Evolutionary conservation across 1,284 basidiomycete genomes (phyloP).

Genomic region (Gomphus sp.): DNA sequence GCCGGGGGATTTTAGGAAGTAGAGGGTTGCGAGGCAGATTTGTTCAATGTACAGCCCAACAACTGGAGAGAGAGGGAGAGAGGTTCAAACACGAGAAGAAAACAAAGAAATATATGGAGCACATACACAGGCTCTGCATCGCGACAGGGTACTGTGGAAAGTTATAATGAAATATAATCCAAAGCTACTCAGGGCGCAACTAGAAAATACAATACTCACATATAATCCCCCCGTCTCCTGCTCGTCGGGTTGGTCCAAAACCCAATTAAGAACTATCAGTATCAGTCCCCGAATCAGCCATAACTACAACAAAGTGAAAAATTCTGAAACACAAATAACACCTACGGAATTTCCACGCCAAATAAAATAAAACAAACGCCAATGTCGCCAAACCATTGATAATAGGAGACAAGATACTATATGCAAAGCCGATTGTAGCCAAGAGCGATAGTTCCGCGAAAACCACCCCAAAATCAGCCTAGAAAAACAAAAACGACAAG

Average conservation of each 20-base stretch:
- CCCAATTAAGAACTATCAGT: constrained; percentile 41
- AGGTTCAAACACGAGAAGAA: background rate
- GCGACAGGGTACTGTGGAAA: constrained; percentile 71
- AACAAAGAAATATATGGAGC: background rate
- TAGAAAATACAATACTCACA: constrained; percentile 21
- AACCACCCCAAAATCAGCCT: constrained; percentile 36
- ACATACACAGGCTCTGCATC: constrained; percentile 53
- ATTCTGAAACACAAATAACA: no score
- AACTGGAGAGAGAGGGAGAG: constrained; percentile 28
- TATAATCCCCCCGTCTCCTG: constrained; percentile 35
- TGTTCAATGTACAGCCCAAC: constrained; percentile 65
- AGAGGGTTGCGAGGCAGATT: constrained; percentile 54
- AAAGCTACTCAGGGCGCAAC: constrained; percentile 17
- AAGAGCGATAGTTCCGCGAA: constrained; percentile 41
- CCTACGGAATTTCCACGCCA: constrained; percentile 57
- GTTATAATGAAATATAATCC: no score
- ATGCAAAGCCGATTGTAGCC: constrained; percentile 48
- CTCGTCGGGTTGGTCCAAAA: constrained; percentile 47
- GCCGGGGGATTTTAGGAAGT: constrained; percentile 45
- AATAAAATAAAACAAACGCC: constrained; percentile 54
- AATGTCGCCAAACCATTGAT: constrained; percentile 61
- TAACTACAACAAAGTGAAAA: background rate
- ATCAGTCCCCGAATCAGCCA: constrained; percentile 1
- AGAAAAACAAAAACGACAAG: background rate
- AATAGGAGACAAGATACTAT: constrained; percentile 66